Base-by-base conservation (phyloP, 345 rosid genomes). In the Eutrema heterophyllum region DNA sequence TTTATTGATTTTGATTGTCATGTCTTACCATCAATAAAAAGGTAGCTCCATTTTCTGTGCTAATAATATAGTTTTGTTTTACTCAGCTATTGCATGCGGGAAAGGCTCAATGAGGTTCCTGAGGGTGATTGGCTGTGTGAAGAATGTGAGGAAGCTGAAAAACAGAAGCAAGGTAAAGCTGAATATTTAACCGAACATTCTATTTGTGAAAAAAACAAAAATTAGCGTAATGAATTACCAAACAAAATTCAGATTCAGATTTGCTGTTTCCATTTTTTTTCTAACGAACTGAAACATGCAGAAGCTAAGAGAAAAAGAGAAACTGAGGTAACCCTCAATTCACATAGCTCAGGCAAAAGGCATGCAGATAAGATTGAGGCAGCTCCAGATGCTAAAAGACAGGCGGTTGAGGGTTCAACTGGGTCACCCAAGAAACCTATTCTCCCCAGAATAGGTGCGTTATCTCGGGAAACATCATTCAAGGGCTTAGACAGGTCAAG, bases 71-170 rank as follows among this genome's bases (percentile, higher is more conserved):
- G 45, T 57, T 79, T 82, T 70, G 49, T 18, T 46, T 77, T 60
- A 60, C 81, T 72, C 78, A 96, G 99, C 79, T 96, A 96, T 82
- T 96, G 99, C 88, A 96, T 96, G 99, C 83, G 82, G 72, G 93
- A 85, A 82, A 96, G 82, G 95, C 85, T 88, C 78, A 84, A 78
- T 71, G 84, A 86, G 71, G 85, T 90, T 73, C 99, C 99, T 55
- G 93, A 83, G 78, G 91, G 86, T 80, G 89, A 92, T 56, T 96
- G 99, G 99, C 85, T 92, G 11, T 96, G 99, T 72, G 99, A 96
- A 83, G 98, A 89, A 80, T 96, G 99, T 13, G 96, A 89, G 83
- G 93, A 85, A 81, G 80, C 71, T 75, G 95, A 83, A 74, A 86
- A 68, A 45, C 92, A 75, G 66, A 86, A 87, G 81, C 89, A 78